A percentile compares a stretch with the other conserved stretches of the same genome.
Conservation (phyloP, 331 rosid species). For the Pyracantha coccinea region DNA sequence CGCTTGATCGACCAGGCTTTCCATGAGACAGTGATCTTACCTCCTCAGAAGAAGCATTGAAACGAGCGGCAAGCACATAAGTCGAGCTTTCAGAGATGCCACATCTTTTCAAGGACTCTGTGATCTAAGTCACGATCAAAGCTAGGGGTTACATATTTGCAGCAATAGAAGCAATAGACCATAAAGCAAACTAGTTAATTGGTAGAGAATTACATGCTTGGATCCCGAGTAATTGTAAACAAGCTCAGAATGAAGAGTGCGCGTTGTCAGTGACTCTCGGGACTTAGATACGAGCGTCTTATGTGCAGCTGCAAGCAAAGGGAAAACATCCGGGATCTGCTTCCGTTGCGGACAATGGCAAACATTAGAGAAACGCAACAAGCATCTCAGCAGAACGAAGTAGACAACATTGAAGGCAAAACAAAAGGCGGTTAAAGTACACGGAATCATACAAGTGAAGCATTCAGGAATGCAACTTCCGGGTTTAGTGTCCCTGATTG, state of each 20-base stretch:
- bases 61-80: slow-evolving; percentile 74
- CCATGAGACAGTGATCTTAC: slow-evolving; percentile 26
- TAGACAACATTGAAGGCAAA: neutral
- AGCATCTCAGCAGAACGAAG: neutral
- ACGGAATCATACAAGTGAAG: slow-evolving; percentile 49
- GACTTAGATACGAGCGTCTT: slow-evolving; percentile 67
- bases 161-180: neutral
- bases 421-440: neutral
- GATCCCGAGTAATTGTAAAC: slow-evolving; percentile 86
- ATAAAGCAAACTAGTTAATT: neutral
- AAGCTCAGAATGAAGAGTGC: slow-evolving; percentile 91
- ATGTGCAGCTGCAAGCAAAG: slow-evolving; percentile 71
- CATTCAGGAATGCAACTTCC: slow-evolving; percentile 80
- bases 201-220: slow-evolving; percentile 54
- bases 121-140: slow-evolving; percentile 46
- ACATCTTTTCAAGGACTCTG: slow-evolving; percentile 85
- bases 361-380: slow-evolving; percentile 14
- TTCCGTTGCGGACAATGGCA: slow-evolving; percentile 10
- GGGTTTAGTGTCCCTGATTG: slow-evolving; percentile 81
- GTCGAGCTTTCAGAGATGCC: slow-evolving; percentile 72
- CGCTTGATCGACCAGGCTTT: neutral
- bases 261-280: slow-evolving; percentile 72
- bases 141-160: slow-evolving; percentile 13
- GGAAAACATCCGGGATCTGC: slow-evolving; percentile 85
- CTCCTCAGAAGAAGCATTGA: slow-evolving; percentile 64